These are phyloP conservation scores for Lasiodiplodia hormozganensis DNA, from an alignment of 2,329 filamentous ascomycete genomes.

Conservation along the genomic window DNA sequence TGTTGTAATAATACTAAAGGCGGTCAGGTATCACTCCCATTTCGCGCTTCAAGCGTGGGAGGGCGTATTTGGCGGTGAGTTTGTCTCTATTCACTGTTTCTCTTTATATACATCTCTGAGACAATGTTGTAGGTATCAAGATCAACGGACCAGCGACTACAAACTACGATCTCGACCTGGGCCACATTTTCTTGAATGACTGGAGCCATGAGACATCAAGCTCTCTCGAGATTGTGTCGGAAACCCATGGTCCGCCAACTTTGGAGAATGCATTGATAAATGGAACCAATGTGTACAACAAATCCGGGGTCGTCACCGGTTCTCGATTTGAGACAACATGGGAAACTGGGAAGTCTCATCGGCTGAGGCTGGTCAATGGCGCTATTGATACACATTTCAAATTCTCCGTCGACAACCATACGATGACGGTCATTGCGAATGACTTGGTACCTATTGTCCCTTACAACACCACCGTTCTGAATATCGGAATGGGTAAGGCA, in stretches of 20 bases:
- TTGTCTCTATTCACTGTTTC: background rate
- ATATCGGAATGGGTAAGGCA: slow-evolving; percentile 38
- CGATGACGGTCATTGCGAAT: slow-evolving; percentile 51
- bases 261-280: slow-evolving; percentile 58
- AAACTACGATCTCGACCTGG: slow-evolving; percentile 50
- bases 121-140: slow-evolving; percentile 38
- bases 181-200: slow-evolving; percentile 49
- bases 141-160: slow-evolving; percentile 47
- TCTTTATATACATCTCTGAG: background rate
- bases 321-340: slow-evolving; percentile 42
- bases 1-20: slow-evolving; percentile 2
- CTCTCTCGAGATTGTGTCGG: slow-evolving; percentile 3
- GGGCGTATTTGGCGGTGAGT: slow-evolving; percentile 39
- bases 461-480: slow-evolving; percentile 40
- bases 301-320: slow-evolving; percentile 26
- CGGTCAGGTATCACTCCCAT: slow-evolving; percentile 40
- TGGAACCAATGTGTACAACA: slow-evolving; percentile 46
- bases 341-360: slow-evolving; percentile 60
- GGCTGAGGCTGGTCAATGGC: slow-evolving; percentile 66
- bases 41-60: slow-evolving; percentile 43
- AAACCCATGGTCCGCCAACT: slow-evolving; percentile 33
- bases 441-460: slow-evolving; percentile 54
- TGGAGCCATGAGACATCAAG: slow-evolving; percentile 38
- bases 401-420: slow-evolving; percentile 48
- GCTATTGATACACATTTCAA: slow-evolving; percentile 43